phyloP scores from a whole-genome alignment of 164 flowering plant species.

The Magnolia kwangsiensis region DNA sequence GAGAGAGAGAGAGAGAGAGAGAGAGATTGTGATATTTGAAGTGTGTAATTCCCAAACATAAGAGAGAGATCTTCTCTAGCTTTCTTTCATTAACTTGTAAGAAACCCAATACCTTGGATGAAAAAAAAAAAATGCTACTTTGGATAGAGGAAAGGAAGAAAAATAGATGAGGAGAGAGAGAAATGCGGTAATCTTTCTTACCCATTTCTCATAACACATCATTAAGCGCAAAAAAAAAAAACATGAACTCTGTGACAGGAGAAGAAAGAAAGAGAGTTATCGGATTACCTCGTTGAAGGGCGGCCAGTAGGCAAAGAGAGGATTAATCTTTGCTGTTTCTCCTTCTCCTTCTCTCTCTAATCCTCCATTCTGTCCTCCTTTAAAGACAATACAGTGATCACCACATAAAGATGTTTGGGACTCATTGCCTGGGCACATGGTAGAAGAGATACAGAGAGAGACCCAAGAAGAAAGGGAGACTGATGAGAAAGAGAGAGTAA shows the following conservation, averaged over 20 bases:
- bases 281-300: background rate
- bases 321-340: background rate
- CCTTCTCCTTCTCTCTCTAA: background rate
- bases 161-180: background rate
- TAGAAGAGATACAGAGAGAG: background rate
- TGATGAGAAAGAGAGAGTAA: background rate
- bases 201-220: background rate
- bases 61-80: background rate
- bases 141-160: background rate
- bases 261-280: background rate
- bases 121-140: too few species aligned
- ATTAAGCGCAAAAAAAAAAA: background rate
- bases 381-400: background rate
- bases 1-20: background rate
- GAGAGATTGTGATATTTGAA: background rate
- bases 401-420: background rate
- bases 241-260: background rate
- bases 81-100: background rate
- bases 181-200: background rate
- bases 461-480: background rate
- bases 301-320: background rate
- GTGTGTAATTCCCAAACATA: background rate
- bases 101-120: background rate
- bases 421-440: conserved; percentile 1
- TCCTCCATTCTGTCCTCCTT: background rate